Percentiles rank a stretch among this genome's conserved stretches.
phyloP scores from a whole-genome alignment of 2,329 filamentous ascomycete species.

The Chaetothyriales sp. region DNA sequence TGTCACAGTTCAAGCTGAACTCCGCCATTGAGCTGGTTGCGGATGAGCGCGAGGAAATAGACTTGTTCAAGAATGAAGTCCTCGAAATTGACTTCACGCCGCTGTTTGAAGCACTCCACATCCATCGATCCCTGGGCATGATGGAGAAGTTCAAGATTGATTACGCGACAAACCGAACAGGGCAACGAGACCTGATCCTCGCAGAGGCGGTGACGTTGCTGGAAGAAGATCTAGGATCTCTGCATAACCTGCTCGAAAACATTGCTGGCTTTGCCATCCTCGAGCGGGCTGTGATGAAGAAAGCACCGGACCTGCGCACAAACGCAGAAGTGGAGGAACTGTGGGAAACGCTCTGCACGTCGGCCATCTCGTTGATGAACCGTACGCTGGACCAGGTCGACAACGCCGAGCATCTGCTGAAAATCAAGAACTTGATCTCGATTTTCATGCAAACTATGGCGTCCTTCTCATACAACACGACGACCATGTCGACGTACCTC shows the following conservation, averaged over 20 bases:
- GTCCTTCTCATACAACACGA: slow-evolving; percentile 82
- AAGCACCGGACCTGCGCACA: slow-evolving; percentile 68
- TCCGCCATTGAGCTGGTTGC: slow-evolving; percentile 91
- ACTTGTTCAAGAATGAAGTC: slow-evolving; percentile 89
- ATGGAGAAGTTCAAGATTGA: slow-evolving; percentile 81
- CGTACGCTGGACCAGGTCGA: slow-evolving; percentile 65
- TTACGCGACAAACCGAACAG: slow-evolving; percentile 79
- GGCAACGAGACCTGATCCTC: slow-evolving; percentile 82
- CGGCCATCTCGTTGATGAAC: slow-evolving; percentile 67
- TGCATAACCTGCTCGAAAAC: slow-evolving; percentile 85
- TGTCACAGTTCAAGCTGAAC: slow-evolving; percentile 79
- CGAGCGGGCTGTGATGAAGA: slow-evolving; percentile 83
- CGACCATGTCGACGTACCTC: slow-evolving; percentile 67
- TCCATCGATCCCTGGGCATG: slow-evolving; percentile 86
- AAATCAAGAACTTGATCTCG: slow-evolving; percentile 83
- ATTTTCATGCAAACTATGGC: slow-evolving; percentile 98
- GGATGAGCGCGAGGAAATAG: slow-evolving; percentile 90
- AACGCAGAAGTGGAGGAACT: slow-evolving; percentile 88
- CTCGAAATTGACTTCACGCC: slow-evolving; percentile 89
- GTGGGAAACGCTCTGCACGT: slow-evolving; percentile 96
- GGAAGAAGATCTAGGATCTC: slow-evolving; percentile 67
- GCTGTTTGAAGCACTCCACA: slow-evolving; percentile 87
- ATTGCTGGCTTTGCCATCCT: slow-evolving; percentile 96
- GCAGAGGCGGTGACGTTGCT: slow-evolving; percentile 55
- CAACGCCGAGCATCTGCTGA: slow-evolving; percentile 80